Evolutionary conservation across 2,329 filamentous ascomycete species (phyloP).

Genomic region (Penicillium capsulatum): DNA sequence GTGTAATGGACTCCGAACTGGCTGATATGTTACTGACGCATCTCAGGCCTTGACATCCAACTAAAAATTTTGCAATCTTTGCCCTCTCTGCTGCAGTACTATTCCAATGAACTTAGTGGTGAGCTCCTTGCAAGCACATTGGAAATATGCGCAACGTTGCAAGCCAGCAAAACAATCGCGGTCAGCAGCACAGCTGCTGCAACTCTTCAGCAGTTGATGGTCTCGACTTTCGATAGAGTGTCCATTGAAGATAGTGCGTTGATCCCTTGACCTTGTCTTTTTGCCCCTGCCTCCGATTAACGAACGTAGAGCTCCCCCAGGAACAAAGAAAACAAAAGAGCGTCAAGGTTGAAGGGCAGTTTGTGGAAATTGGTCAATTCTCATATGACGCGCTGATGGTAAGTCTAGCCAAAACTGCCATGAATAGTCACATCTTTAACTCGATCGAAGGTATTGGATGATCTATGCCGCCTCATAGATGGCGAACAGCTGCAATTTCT

Average conservation of each 20-base stretch:
- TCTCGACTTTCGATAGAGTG: conserved; percentile 90
- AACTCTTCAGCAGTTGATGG: conserved; percentile 90
- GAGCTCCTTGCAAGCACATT: conserved; percentile 76
- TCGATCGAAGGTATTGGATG: conserved; percentile 66
- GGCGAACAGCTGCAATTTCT: conserved; percentile 79
- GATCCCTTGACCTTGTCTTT: not conserved
- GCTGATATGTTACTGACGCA: conserved; percentile 19
- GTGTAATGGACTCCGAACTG: conserved; percentile 30
- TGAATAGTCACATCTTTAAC: conserved; percentile 1
- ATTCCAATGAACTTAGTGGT: conserved; percentile 73
- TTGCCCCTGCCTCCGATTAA: conserved; percentile 7
- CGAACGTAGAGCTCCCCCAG: conserved; percentile 33
- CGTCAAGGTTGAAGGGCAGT: conserved; percentile 61
- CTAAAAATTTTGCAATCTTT: conserved; percentile 92
- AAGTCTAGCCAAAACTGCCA: conserved; percentile 16
- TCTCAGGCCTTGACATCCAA: conserved; percentile 72
- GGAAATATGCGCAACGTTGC: conserved; percentile 86
- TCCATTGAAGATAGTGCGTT: conserved; percentile 70
- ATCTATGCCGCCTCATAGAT: conserved; percentile 83
- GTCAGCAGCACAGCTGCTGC: conserved; percentile 95
- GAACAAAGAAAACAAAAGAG: conserved; percentile 58
- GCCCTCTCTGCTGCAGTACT: conserved; percentile 85
- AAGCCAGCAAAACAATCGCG: conserved; percentile 85
- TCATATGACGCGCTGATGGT: conserved; percentile 81
- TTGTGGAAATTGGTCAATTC: conserved; percentile 65